These are phyloP conservation scores for Thuja plicata DNA, from an alignment of 83 land plant species.

Conservation along the genomic window DNA sequence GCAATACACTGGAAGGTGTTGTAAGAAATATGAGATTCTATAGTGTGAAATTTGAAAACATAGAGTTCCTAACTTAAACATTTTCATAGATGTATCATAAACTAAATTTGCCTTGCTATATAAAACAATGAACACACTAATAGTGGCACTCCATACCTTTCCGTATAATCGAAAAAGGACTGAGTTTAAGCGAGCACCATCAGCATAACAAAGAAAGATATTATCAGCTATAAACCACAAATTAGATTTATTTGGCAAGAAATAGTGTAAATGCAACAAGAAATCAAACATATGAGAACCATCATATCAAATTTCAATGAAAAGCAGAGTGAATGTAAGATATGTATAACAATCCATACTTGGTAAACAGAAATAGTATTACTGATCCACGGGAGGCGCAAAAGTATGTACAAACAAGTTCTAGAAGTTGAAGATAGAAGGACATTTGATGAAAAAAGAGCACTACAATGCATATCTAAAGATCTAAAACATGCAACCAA, in stretches of 20 bases:
- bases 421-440: background rate
- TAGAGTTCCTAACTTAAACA: background rate
- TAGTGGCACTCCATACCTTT: slow-evolving; percentile 9
- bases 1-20: background rate
- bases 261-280: background rate
- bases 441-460: background rate
- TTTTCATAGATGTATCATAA: background rate
- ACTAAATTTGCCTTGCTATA: background rate
- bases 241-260: background rate
- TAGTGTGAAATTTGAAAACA: background rate
- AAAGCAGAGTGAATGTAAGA: background rate
- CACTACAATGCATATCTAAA: background rate
- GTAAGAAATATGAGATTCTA: slow-evolving; percentile 7
- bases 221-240: background rate
- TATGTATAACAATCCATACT: background rate
- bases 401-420: background rate
- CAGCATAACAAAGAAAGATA: background rate
- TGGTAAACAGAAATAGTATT: background rate
- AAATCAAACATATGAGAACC: background rate
- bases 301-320: background rate
- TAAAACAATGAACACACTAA: too few species aligned
- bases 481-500: background rate
- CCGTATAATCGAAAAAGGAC: slow-evolving; percentile 10
- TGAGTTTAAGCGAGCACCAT: slow-evolving; percentile 7
- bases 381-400: background rate